These are phyloP conservation scores for Allantophomopsis lycopodina DNA, from an alignment of 2,329 filamentous ascomycete species.

Conservation along the genomic window DNA sequence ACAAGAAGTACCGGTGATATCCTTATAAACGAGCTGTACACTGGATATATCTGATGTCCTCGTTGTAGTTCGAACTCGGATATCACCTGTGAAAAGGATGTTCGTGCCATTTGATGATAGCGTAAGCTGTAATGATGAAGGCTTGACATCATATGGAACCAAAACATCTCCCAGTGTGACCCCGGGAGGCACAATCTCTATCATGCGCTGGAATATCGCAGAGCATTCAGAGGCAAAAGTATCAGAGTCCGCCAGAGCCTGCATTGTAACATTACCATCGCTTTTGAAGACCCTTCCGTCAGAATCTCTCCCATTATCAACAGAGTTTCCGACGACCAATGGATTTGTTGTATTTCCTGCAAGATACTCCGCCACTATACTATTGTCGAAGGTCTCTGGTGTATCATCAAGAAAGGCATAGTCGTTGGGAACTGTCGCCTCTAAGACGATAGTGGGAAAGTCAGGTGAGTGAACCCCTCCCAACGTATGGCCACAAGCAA, in stretches of 20 bases:
- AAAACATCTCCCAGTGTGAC: conserved; percentile 37
- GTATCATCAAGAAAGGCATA: conserved; percentile 27
- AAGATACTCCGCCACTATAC: conserved; percentile 41
- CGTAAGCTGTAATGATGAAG: conserved; percentile 39
- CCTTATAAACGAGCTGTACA: conserved; percentile 39
- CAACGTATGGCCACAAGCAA: conserved; percentile 46
- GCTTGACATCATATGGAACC: conserved; percentile 43
- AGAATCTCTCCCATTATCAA: conserved; percentile 28
- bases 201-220: conserved; percentile 42
- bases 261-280: conserved; percentile 41
- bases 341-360: conserved; percentile 37
- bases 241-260: conserved; percentile 26
- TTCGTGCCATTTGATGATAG: conserved; percentile 31
- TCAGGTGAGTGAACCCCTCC: conserved; percentile 42
- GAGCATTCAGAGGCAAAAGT: conserved; percentile 34
- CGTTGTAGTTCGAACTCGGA: conserved; percentile 39
- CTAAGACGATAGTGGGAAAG: conserved; percentile 33
- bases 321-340: conserved; percentile 32
- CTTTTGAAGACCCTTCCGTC: conserved; percentile 41
- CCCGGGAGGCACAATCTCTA: conserved; percentile 39
- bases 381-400: conserved; percentile 40
- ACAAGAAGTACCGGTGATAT: conserved; percentile 29
- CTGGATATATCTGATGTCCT: conserved; percentile 28
- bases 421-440: conserved; percentile 24
- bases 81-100: conserved; percentile 37